These are phyloP conservation scores for Coprinopsis marcescibilis DNA, from an alignment of 768 basidiomycete species.

Conservation along the genomic window DNA sequence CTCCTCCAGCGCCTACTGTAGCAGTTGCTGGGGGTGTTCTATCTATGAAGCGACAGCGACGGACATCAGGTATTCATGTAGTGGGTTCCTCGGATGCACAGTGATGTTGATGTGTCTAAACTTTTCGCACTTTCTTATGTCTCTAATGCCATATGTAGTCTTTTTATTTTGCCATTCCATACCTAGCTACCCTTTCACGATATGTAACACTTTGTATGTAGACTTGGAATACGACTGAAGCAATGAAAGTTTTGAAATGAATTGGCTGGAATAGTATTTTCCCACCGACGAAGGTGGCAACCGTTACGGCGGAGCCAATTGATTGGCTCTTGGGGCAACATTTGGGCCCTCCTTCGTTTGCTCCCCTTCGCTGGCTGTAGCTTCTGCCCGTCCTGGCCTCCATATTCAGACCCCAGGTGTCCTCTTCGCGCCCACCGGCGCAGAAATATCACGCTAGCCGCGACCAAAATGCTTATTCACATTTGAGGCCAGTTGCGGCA, in stretches of 20 bases:
- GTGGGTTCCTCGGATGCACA: conserved; percentile 29
- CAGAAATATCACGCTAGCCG: conserved; percentile 9
- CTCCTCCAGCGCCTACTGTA: conserved; percentile 24
- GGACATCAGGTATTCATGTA: conserved; percentile 57
- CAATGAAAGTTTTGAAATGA: not conserved
- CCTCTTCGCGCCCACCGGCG: conserved; percentile 8
- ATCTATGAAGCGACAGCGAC: conserved; percentile 75
- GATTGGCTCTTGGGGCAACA: conserved; percentile 2
- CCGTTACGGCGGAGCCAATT: conserved; percentile 1
- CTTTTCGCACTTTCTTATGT: conserved; percentile 1
- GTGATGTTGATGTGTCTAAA: conserved; percentile 5
- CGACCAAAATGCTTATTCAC: not conserved
- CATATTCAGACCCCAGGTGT: conserved; percentile 49
- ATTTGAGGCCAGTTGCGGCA: conserved; percentile 52
- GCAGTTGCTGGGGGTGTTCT: conserved; percentile 25
- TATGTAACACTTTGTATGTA: conserved; percentile 1
- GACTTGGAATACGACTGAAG: not conserved
- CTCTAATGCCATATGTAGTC: conserved; percentile 11
- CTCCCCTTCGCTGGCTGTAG: not conserved
- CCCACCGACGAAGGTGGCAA: conserved; percentile 6
- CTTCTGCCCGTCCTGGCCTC: conserved; percentile 53
- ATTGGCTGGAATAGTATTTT: conserved; percentile 14
- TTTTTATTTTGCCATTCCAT: conserved; percentile 15
- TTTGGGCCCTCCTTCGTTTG: not conserved
- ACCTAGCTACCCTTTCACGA: too few relatives aligned